These are phyloP conservation scores for Pythium phragmiticola DNA, from an alignment of 352 stramenopile genomes.

Conservation along the genomic window DNA sequence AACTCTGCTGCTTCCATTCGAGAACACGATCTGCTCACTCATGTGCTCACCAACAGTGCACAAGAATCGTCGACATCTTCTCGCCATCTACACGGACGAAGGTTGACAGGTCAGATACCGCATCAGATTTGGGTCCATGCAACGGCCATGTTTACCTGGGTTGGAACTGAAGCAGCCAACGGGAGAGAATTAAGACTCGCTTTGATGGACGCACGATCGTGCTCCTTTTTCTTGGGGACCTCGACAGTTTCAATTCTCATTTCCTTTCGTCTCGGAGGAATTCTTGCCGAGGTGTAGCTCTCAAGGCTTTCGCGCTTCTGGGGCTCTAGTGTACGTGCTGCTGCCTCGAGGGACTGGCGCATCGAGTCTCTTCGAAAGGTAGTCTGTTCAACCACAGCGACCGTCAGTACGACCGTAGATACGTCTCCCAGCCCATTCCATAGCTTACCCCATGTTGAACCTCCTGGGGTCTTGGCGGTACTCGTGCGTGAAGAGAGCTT, in stretches of 20 bases:
- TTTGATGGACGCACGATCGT: not conserved
- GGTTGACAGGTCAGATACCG: not conserved
- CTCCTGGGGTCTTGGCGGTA: slow-evolving; percentile 1
- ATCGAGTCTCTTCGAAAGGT: not conserved
- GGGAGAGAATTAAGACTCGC: slow-evolving; percentile 2
- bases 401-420: not conserved
- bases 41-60: slow-evolving; percentile 71
- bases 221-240: not conserved
- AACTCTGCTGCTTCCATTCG: slow-evolving; percentile 55
- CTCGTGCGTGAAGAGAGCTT: not conserved
- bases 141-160: slow-evolving; percentile 5
- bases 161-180: slow-evolving; percentile 18
- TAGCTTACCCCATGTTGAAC: slow-evolving; percentile 1
- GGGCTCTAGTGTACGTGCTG: not conserved
- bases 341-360: slow-evolving; percentile 6
- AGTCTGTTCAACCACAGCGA: not conserved
- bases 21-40: slow-evolving; percentile 75
- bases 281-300: not conserved
- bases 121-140: not conserved
- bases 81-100: slow-evolving; percentile 37
- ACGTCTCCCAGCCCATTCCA: not conserved
- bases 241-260: not conserved
- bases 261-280: not conserved
- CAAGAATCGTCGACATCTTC: slow-evolving; percentile 65
- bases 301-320: not conserved